Evolutionary conservation across 768 basidiomycete species (phyloP).

Genomic region (Macrolepiota albuminosa): DNA sequence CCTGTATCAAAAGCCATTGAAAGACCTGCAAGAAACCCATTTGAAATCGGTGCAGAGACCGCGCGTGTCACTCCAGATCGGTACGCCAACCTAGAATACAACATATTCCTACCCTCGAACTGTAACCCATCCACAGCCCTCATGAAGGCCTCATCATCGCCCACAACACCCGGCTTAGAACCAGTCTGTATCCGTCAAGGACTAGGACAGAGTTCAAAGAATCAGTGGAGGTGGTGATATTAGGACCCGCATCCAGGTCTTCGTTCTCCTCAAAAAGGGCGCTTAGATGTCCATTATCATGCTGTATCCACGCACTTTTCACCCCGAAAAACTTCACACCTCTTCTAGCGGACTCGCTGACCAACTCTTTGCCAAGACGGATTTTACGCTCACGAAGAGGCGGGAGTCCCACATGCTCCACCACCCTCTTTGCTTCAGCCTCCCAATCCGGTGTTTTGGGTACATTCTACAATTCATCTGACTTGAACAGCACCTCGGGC

Average conservation of each 20-base stretch:
- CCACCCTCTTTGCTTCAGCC: constrained; percentile 49
- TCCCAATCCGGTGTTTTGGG: constrained; percentile 58
- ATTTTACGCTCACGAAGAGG: too few relatives aligned
- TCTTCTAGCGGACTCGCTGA: constrained; percentile 8
- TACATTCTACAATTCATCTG: constrained; percentile 40
- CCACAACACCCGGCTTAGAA: constrained; percentile 34
- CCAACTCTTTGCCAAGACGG: background rate
- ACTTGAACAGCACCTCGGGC: constrained; percentile 38
- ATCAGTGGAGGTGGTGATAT: background rate
- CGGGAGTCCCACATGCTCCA: too few relatives aligned
- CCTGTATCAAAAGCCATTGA: too few relatives aligned
- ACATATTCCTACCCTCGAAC: constrained; percentile 45
- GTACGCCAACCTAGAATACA: constrained; percentile 64
- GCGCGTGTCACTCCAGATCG: constrained; percentile 69
- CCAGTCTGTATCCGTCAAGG: constrained; percentile 35
- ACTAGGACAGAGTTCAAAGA: constrained; percentile 36
- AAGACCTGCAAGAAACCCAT: too few relatives aligned
- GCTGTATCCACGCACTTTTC: constrained; percentile 28
- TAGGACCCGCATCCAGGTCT: constrained; percentile 13
- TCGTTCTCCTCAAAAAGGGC: constrained; percentile 16
- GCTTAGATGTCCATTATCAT: constrained; percentile 16
- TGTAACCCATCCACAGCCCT: constrained; percentile 62
- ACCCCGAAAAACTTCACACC: constrained; percentile 57
- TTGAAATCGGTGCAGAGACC: constrained; percentile 34
- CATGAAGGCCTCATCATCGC: constrained; percentile 39